Evolutionary conservation across 2,329 filamentous ascomycete species (phyloP).

Genomic region (Rhynchosporium graminicola): DNA sequence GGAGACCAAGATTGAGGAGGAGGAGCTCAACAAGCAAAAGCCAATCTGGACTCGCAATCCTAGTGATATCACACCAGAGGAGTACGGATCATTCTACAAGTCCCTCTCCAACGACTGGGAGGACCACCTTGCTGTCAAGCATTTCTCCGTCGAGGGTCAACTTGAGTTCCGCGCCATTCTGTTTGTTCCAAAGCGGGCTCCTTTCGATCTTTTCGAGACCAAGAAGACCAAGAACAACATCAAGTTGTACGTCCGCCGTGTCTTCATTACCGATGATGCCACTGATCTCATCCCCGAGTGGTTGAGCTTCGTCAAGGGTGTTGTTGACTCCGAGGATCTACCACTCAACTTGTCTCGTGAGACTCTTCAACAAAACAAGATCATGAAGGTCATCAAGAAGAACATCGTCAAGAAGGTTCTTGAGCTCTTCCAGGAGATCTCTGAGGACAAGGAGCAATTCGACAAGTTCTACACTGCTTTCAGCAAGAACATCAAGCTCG

Average conservation of each 20-base stretch:
- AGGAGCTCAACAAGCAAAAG: conserved; percentile 99
- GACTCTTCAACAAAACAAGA: conserved; percentile 99
- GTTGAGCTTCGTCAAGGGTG: conserved; percentile 99
- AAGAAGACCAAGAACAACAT: conserved; percentile 99
- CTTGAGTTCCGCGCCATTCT: conserved; percentile 99
- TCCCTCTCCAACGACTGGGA: conserved; percentile 99
- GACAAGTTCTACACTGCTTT: conserved; percentile 99
- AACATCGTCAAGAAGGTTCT: conserved; percentile 99
- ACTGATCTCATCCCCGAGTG: conserved; percentile 99
- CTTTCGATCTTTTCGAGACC: conserved; percentile 99
- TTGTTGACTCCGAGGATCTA: conserved; percentile 99
- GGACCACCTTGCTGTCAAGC: conserved; percentile 98
- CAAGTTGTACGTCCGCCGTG: conserved; percentile 99
- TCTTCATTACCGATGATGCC: conserved; percentile 99
- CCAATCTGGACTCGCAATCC: conserved; percentile 99
- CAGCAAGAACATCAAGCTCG: conserved; percentile 99
- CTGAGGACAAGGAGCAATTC: conserved; percentile 99
- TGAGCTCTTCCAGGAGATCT: conserved; percentile 98
- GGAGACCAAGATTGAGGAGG: conserved; percentile 97
- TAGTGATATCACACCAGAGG: conserved; percentile 89
- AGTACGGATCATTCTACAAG: conserved; percentile 99
- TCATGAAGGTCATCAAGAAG: conserved; percentile 99
- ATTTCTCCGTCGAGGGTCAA: conserved; percentile 99
- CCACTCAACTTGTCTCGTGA: conserved; percentile 99
- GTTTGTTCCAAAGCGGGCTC: conserved; percentile 98